These are phyloP conservation scores for Alternaria gaisen DNA, from an alignment of 2,329 filamentous ascomycete species.

Conservation along the genomic window DNA sequence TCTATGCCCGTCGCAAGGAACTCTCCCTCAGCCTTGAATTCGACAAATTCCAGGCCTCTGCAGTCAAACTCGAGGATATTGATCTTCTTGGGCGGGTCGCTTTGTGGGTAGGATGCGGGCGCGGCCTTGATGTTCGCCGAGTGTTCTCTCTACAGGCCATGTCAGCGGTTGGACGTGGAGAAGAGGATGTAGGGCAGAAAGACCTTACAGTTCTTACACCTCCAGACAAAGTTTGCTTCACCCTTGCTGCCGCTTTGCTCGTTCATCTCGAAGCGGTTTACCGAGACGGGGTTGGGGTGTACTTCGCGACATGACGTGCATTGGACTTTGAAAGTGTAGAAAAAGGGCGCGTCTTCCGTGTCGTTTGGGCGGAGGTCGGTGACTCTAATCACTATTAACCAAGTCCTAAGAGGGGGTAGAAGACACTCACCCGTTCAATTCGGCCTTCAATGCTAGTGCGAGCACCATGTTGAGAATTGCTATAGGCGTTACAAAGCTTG, in stretches of 20 bases:
- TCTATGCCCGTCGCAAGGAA: constrained; percentile 87
- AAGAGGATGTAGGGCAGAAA: constrained; percentile 24
- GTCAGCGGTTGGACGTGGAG: constrained; percentile 11
- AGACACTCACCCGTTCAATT: constrained; percentile 45
- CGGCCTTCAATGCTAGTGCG: constrained; percentile 51
- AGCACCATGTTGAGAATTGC: constrained; percentile 41
- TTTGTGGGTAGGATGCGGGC: constrained; percentile 75
- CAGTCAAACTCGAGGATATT: constrained; percentile 93
- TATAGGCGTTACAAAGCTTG: neutral
- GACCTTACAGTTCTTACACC: constrained; percentile 97
- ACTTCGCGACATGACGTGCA: constrained; percentile 96
- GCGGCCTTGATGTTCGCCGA: constrained; percentile 83
- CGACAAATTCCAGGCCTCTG: constrained; percentile 87
- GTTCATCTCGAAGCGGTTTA: constrained; percentile 89
- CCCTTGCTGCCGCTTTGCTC: constrained; percentile 92
- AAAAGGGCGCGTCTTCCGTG: constrained; percentile 83
- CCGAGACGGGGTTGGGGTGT: constrained; percentile 84
- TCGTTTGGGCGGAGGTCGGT: constrained; percentile 89
- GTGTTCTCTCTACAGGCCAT: constrained; percentile 72
- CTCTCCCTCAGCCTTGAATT: constrained; percentile 93
- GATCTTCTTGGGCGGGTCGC: constrained; percentile 75
- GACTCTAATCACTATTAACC: constrained; percentile 66
- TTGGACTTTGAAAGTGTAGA: constrained; percentile 97
- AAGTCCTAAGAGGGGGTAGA: neutral
- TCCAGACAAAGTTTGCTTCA: constrained; percentile 99